Evolutionary conservation across 192 early-diverging fungal genomes (phyloP).

Genomic region (Backusella tarrabulga): DNA sequence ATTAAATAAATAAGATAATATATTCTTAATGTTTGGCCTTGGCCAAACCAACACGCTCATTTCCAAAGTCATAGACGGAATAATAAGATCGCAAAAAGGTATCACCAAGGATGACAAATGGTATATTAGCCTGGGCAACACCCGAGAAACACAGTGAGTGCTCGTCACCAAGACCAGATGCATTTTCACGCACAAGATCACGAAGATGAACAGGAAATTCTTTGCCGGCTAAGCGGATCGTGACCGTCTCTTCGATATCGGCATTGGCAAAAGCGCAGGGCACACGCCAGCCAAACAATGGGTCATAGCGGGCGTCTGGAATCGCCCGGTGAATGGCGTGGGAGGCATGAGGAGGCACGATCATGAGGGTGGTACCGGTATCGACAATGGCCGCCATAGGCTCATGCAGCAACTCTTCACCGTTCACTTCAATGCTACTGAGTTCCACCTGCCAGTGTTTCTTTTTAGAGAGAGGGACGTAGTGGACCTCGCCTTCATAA

Average conservation of each 20-base stretch:
- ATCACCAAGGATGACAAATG: conserved; percentile 41
- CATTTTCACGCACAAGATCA: conserved; percentile 36
- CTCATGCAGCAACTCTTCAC: conserved; percentile 2
- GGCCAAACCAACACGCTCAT: conserved; percentile 47
- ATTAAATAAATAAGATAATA: background rate
- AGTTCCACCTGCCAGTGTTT: conserved; percentile 58
- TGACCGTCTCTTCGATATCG: background rate
- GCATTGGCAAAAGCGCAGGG: conserved; percentile 32
- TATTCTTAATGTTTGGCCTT: background rate
- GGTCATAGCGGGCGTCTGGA: conserved; percentile 27
- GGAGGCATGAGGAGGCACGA: conserved; percentile 40
- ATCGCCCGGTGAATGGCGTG: conserved; percentile 43
- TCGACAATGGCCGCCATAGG: conserved; percentile 44
- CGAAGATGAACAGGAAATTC: conserved; percentile 28
- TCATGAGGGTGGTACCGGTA: conserved; percentile 54
- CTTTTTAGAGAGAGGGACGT: conserved; percentile 49
- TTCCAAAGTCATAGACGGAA: conserved; percentile 47
- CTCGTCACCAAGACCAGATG: background rate
- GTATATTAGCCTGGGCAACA: conserved; percentile 20
- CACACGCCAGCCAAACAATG: conserved; percentile 38
- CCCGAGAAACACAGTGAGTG: conserved; percentile 28
- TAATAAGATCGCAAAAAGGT: conserved; percentile 49
- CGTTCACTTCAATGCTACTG: conserved; percentile 33
- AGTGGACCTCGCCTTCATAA: conserved; percentile 54
- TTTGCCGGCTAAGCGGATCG: conserved; percentile 26